Conservation (phyloP, 305 asterid species). For the Fraxinus dipetala region DNA sequence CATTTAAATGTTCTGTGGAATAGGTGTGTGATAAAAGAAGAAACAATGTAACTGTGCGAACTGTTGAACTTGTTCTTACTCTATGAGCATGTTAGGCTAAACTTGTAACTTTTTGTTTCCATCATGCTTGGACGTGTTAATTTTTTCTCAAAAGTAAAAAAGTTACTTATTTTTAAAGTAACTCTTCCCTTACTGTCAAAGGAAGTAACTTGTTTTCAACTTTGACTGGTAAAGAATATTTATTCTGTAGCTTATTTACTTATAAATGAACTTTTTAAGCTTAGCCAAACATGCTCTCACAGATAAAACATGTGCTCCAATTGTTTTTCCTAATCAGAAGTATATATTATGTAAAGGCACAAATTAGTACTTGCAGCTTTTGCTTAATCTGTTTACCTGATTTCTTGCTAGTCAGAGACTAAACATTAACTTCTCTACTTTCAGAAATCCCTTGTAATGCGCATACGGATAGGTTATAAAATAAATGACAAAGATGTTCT, state of each 20-base stretch:
- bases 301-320: not conserved
- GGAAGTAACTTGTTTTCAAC: not conserved
- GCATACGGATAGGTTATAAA: slow-evolving; percentile 76
- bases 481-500: slow-evolving; percentile 60
- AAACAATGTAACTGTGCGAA: not conserved
- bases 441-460: slow-evolving; percentile 92
- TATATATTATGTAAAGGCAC: not conserved
- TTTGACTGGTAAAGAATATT: not conserved
- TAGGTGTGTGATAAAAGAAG: not conserved
- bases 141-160: not conserved
- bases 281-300: not conserved
- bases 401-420: not conserved
- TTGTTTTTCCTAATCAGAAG: not conserved
- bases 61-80: not conserved
- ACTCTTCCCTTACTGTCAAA: not conserved
- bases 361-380: not conserved
- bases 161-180: not conserved
- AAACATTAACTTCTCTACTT: slow-evolving; percentile 14
- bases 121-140: not conserved
- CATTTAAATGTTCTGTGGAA: not conserved
- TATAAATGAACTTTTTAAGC: not conserved
- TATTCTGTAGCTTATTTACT: not conserved
- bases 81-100: not conserved
- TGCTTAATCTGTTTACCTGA: not conserved
- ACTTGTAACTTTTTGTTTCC: not conserved